Base-by-base conservation (phyloP, 139 green algal genomes). In the Ettlia oleoabundans region DNA sequence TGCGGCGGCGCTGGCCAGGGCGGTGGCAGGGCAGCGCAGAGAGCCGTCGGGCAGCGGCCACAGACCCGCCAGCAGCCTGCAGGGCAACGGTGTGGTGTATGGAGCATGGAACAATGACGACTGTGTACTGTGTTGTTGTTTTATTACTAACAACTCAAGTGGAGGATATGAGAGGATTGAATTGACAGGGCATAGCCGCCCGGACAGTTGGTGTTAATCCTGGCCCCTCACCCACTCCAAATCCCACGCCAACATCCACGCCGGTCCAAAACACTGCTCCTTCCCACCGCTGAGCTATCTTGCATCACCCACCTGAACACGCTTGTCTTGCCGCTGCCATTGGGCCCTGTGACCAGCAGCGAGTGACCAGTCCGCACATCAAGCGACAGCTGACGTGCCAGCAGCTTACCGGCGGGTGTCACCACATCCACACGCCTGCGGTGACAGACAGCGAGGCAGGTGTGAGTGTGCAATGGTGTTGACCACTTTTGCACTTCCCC, bases 331-430 rank as follows among this genome's bases (percentile, higher is more conserved):
- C 89, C 87, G 32, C 42, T 71, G n/a, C 86, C 90, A 65, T 93
- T 92, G 51, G 88, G 90, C 4, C 90, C 90, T 2, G 88, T 92
- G 41, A 94, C 85, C 53, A 94, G 81, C 38, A 94, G 64, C 42
- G 83, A 87, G 64, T 78, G 47, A 30, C 87, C 89, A 42, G 30
- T 70, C 28, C 47, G n/a, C 42, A 93, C 81, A 26, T 67, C 65
- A 30, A 95, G 63, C 33, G 66, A 77, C 3, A 93, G 87, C 41
- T 78, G 22, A 42, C 86, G 79, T 22, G 88, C 90, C 67, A 94
- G 82, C 42, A 91, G 24, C 52, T 86, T 85, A 65, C 88, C 85
- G 2, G 47, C 76, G 10, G 91, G 91, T 18, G 91, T 90, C 24
- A 87, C 66, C 33, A 94, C 82, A 62, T 92, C 84, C n/a, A 87